Evolutionary conservation across 2,329 filamentous ascomycete species (phyloP), one percentile per base, ranked within the genome.

Genomic region (Pezicula rhizophila): DNA sequence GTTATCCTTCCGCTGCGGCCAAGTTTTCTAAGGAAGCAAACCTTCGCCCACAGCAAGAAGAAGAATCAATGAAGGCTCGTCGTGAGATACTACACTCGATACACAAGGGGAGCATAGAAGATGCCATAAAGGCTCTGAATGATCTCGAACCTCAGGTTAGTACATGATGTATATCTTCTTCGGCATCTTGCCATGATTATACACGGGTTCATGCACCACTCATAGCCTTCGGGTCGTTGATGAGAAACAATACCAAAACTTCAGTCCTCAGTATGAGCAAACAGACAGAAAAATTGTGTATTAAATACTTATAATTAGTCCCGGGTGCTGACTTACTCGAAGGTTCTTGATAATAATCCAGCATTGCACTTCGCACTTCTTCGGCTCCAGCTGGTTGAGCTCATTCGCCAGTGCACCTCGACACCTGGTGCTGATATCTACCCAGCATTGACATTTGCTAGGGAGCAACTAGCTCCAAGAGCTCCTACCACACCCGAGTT

Each of bases 201-300:
- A 88, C 77, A 79, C 78, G 53, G 54, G 86, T 91, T 95, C 92
- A 99, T 99, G 93, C 93, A 99, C 93, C 93, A 99, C 93, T 90
- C 93, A 89, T 81, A 77, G 77, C 78, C 82, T 83, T 80, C 76
- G 76, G 81, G 82, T 84, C 80, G 71, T 81, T 93, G 93, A 95
- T 95, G 92, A 97, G 79, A 82, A 83, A 84, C 76, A 74, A 74
- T 72, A 75, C 72, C 71, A 71, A 73, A 73, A 80, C 84, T 87
- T 87, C 84, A 88, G 82, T 87, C 82, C 80, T 87, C 81, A 87
- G 80, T 84, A 90, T 93, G 89, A 95, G 76, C 77, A 73, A 69
- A 49, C 45, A 10, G 31, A 47, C 37, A 58, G 61, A 40, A 39
- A 18, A 8, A 49, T 17, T 26, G 45, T 44, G 42, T 46, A 35